Conservation (phyloP, 2,329 filamentous ascomycete genomes). For the Ampelomyces quisqualis region DNA sequence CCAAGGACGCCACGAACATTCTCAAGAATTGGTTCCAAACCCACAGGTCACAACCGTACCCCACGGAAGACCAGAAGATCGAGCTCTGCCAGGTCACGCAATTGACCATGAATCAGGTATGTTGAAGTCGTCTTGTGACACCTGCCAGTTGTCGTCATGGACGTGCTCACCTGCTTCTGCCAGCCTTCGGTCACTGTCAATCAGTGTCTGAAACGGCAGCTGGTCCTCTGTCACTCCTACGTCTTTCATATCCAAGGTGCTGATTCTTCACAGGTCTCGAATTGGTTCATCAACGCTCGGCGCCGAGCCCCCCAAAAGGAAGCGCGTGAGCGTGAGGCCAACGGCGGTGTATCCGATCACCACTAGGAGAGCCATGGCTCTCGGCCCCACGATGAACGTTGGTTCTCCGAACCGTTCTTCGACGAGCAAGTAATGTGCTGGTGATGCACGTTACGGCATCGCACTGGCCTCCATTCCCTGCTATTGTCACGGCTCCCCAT, state of each 20-base stretch:
- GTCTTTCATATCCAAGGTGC: constrained; percentile 2
- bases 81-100: constrained; percentile 74
- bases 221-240: background rate
- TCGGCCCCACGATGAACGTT: background rate
- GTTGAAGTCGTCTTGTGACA: constrained; percentile 21
- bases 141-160: constrained; percentile 16
- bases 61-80: constrained; percentile 84
- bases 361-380: background rate
- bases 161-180: background rate
- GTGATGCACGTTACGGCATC: too few relatives aligned
- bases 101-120: constrained; percentile 71
- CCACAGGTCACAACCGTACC: constrained; percentile 67
- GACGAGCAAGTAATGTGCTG: too few relatives aligned
- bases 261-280: constrained; percentile 57
- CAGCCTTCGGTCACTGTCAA: background rate
- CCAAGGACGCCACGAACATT: constrained; percentile 85
- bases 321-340: constrained; percentile 29
- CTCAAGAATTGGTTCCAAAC: constrained; percentile 72
- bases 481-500: too few relatives aligned
- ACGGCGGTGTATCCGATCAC: constrained; percentile 5
- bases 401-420: too few relatives aligned
- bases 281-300: constrained; percentile 80
- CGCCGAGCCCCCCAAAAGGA: constrained; percentile 52
- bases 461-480: too few relatives aligned
- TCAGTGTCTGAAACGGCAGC: background rate